Evolutionary conservation across 345 rosid species (phyloP), one percentile per base, ranked within the genome.

Genomic region (Erodium maritimum): DNA sequence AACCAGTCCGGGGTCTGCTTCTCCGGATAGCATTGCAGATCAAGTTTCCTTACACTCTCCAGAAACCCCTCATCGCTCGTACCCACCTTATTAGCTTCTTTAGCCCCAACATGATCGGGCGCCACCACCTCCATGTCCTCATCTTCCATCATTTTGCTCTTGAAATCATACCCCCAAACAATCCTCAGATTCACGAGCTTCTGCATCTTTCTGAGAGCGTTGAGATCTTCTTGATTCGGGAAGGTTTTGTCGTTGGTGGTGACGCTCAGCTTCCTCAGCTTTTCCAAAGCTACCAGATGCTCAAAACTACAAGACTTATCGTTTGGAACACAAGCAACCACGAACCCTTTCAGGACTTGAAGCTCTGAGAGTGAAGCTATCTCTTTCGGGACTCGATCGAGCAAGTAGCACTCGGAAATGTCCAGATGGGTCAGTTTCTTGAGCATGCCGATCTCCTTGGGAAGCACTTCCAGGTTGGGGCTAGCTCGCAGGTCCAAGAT

Each of bases 401-500:
- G 60, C 72, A 73, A 55, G 71, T 72, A 72, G 63, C 93, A 82
- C 29, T 75, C 81, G 4, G 61, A 64, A 13, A 64, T 24, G 50
- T 64, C 89, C 75, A 86, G 67, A 67, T 79, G 72, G n/a, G 33
- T 61, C 55, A 86, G 61, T n/a, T n/a, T 62, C 69, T 72, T 60
- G 33, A 82, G 81, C 2, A 61, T 57, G 16, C 65, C 74, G 61
- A 85, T 72, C 23, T 57, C 63, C 0, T 69, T 61, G 9, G 93
- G 87, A 59, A 82, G 81, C 25, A 60, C 25, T 69, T 73, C 79
- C 14, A 85, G 65, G 57, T 71, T 73, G 66, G 75, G 69, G 67
- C 93, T 82, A 19, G 77, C 79, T 23, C 76, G 79, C 5, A 86
- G 82, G 69, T 86, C 82, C 65, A 83, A 75, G 64, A 81, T 65